Conservation (phyloP, 805 yeast genomes). For the Wickerhamomyces canadensis region DNA sequence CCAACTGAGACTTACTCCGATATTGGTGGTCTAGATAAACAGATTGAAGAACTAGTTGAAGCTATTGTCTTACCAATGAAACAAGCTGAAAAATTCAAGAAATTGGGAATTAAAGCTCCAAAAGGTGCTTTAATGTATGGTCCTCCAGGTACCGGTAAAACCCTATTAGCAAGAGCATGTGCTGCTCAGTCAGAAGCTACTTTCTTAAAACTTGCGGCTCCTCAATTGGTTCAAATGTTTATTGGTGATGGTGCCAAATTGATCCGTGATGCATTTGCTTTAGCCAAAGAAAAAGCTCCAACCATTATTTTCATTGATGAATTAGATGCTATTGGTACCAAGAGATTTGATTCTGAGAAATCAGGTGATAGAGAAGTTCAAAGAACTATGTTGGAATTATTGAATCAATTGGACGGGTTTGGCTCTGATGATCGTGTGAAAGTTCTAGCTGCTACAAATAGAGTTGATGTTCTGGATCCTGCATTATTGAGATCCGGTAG, state of each 20-base stretch:
- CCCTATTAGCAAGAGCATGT: slow-evolving; percentile 94
- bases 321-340: slow-evolving; percentile 97
- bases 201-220: slow-evolving; percentile 92
- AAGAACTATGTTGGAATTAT: slow-evolving; percentile 96
- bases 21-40: slow-evolving; percentile 97
- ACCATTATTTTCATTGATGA: slow-evolving; percentile 97
- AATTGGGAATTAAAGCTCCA: slow-evolving; percentile 94
- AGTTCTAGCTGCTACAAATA: slow-evolving; percentile 95
- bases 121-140: slow-evolving; percentile 99
- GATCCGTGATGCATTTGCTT: slow-evolving; percentile 94
- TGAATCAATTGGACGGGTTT: slow-evolving; percentile 96
- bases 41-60: slow-evolving; percentile 95
- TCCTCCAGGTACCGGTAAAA: slow-evolving; percentile 99
- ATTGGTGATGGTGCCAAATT: slow-evolving; percentile 98
- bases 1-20: slow-evolving; percentile 97
- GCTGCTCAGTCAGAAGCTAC: slow-evolving; percentile 99
- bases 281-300: slow-evolving; percentile 98
- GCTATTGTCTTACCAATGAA: slow-evolving; percentile 98
- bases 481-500: slow-evolving; percentile 96
- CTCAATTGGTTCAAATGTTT: slow-evolving; percentile 96
- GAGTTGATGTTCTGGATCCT: slow-evolving; percentile 98
- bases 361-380: slow-evolving; percentile 98
- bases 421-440: slow-evolving; percentile 96
- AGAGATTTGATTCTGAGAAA: slow-evolving; percentile 94
- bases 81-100: slow-evolving; percentile 93